A percentile compares a stretch with the other conserved stretches of the same genome.
These are phyloP conservation scores for Pyrenophora teres DNA, from an alignment of 2,329 filamentous ascomycete species.

Conservation along the genomic window DNA sequence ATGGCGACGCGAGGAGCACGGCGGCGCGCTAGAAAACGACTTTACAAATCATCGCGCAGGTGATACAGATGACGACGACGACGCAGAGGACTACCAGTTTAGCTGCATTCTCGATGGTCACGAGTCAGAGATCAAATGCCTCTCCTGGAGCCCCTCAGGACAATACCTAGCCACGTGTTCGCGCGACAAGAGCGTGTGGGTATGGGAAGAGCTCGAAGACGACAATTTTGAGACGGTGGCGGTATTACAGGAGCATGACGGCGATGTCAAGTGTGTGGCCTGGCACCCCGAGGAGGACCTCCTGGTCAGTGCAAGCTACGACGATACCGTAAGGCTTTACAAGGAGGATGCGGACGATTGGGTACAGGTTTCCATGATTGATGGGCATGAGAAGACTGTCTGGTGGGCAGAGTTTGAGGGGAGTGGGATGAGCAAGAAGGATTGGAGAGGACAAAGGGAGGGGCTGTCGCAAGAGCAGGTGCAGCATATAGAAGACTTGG, in stretches of 20 bases:
- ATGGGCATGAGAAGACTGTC: slow-evolving; percentile 82
- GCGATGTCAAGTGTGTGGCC: slow-evolving; percentile 90
- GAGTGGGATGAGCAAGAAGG: slow-evolving; percentile 40
- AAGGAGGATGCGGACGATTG: slow-evolving; percentile 92
- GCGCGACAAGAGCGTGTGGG: slow-evolving; percentile 94
- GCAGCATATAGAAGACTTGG: slow-evolving; percentile 44
- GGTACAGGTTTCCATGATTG: slow-evolving; percentile 82
- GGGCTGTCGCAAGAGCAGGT: slow-evolving; percentile 40
- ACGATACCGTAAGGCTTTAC: slow-evolving; percentile 88
- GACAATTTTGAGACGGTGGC: slow-evolving; percentile 98
- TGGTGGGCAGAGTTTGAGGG: slow-evolving; percentile 79
- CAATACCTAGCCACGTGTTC: slow-evolving; percentile 86
- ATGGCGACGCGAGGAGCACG: slow-evolving; percentile 70
- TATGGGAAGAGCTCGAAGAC: slow-evolving; percentile 95
- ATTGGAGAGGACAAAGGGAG: slow-evolving; percentile 31
- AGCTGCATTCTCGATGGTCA: slow-evolving; percentile 92
- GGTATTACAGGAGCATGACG: slow-evolving; percentile 90
- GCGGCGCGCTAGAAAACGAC: slow-evolving; percentile 50
- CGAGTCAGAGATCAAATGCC: slow-evolving; percentile 87
- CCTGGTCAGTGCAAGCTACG: slow-evolving; percentile 89
- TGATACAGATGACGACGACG: slow-evolving; percentile 54
- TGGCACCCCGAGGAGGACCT: slow-evolving; percentile 85
- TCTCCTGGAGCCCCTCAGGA: slow-evolving; percentile 74
- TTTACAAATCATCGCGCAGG: slow-evolving; percentile 25
- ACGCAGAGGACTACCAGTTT: slow-evolving; percentile 87